Evolutionary conservation across 2,329 filamentous ascomycete genomes (phyloP).

Genomic region (Eutypella sp.): DNA sequence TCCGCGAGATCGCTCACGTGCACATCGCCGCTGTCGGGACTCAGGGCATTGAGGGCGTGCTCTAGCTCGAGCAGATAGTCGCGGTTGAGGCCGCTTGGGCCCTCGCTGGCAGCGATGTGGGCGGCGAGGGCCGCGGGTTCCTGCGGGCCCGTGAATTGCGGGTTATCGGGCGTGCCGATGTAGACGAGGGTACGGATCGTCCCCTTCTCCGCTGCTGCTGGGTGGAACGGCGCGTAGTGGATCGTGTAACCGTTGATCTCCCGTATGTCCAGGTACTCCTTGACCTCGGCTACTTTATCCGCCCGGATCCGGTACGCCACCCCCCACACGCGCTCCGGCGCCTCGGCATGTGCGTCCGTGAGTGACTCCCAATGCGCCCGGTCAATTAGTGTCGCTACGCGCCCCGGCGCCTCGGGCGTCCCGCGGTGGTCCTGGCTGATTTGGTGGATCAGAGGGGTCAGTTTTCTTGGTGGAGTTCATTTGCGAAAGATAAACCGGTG

Average conservation of each 20-base stretch:
- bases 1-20: conserved; percentile 80
- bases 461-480: too few species aligned
- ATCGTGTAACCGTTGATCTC: conserved; percentile 98
- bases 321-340: conserved; percentile 74
- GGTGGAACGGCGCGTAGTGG: conserved; percentile 81
- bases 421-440: conserved; percentile 88
- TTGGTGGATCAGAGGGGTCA: too few species aligned
- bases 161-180: conserved; percentile 89
- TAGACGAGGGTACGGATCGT: conserved; percentile 67
- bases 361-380: conserved; percentile 76
- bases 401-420: conserved; percentile 78
- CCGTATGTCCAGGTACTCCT: conserved; percentile 86
- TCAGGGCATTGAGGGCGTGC: conserved; percentile 65
- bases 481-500: too few species aligned
- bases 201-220: conserved; percentile 34
- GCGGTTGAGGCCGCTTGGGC: conserved; percentile 82
- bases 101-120: conserved; percentile 71
- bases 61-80: conserved; percentile 87
- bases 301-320: conserved; percentile 81
- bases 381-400: conserved; percentile 90
- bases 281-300: conserved; percentile 71
- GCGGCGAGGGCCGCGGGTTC: conserved; percentile 71
- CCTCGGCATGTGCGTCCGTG: conserved; percentile 59
- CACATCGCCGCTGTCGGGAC: conserved; percentile 70
- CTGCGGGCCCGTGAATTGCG: conserved; percentile 84